Evolutionary conservation across 2,329 filamentous ascomycete genomes (phyloP).

Genomic region (Amphichorda felina): DNA sequence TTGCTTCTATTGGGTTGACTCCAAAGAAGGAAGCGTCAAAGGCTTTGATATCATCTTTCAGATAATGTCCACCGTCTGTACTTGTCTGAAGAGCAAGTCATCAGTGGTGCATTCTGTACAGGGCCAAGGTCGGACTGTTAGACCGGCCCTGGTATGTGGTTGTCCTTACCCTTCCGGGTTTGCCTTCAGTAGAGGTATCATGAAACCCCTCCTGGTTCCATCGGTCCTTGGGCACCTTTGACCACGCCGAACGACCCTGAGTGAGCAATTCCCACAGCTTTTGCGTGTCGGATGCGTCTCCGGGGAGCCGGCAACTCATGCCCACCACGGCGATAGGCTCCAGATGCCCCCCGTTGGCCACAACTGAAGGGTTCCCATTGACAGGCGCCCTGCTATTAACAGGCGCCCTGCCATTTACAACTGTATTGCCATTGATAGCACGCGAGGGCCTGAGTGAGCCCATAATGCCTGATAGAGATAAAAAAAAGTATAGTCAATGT

Average conservation of each 20-base stretch:
- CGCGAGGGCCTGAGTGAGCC: conserved; percentile 3
- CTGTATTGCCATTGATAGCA: conserved; percentile 1
- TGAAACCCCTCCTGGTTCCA: conserved; percentile 3
- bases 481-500: neutral
- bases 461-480: conserved; percentile 2
- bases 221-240: conserved; percentile 2
- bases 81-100: conserved; percentile 1
- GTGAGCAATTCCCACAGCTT: conserved; percentile 3
- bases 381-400: neutral
- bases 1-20: conserved; percentile 2
- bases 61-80: conserved; percentile 2
- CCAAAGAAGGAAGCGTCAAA: conserved; percentile 3
- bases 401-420: neutral
- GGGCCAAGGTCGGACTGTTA: too few relatives aligned
- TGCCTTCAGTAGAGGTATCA: neutral
- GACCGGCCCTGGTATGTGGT: too few relatives aligned
- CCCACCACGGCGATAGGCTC: conserved; percentile 4
- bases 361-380: neutral
- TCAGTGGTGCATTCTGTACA: neutral
- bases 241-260: conserved; percentile 3
- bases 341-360: neutral
- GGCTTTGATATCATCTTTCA: conserved; percentile 1
- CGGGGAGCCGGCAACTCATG: conserved; percentile 3
- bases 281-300: conserved; percentile 1
- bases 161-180: neutral